phyloP scores from a whole-genome alignment of 768 basidiomycete species.

The Phylloporus rhodoxanthus region DNA sequence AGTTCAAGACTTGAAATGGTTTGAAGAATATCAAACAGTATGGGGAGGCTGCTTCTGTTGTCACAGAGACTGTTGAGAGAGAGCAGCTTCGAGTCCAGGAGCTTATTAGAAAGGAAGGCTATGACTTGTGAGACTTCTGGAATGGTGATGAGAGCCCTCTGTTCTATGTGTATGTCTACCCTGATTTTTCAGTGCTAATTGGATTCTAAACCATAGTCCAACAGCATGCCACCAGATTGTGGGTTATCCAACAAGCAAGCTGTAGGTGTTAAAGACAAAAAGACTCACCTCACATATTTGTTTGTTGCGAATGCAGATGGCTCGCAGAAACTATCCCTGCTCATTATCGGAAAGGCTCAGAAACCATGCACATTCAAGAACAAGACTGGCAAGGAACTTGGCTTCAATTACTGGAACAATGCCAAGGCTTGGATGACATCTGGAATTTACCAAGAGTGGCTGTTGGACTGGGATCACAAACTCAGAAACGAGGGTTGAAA shows the following conservation, averaged over 20 bases:
- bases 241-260: neutral
- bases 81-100: no score
- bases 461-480: neutral
- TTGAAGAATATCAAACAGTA: no score
- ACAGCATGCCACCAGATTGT: slow-evolving; percentile 2
- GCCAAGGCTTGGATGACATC: slow-evolving; percentile 7
- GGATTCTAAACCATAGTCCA: no score
- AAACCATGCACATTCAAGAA: neutral
- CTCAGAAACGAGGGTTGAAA: neutral
- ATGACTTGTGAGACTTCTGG: no score
- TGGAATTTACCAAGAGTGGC: slow-evolving; percentile 3
- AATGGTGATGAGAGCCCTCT: no score
- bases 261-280: neutral
- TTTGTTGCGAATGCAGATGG: slow-evolving; percentile 2
- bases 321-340: neutral
- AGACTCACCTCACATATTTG: neutral
- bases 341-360: slow-evolving; percentile 6
- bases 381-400: slow-evolving; percentile 1
- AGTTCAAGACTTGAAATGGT: no score
- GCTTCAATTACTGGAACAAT: slow-evolving; percentile 4
- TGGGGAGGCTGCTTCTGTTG: no score
- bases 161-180: no score
- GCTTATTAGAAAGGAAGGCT: no score
- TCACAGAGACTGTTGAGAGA: no score
- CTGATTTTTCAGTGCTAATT: no score